Base-by-base conservation (phyloP, 2,329 filamentous ascomycete species). In the Trichoderma cornu-damae region DNA sequence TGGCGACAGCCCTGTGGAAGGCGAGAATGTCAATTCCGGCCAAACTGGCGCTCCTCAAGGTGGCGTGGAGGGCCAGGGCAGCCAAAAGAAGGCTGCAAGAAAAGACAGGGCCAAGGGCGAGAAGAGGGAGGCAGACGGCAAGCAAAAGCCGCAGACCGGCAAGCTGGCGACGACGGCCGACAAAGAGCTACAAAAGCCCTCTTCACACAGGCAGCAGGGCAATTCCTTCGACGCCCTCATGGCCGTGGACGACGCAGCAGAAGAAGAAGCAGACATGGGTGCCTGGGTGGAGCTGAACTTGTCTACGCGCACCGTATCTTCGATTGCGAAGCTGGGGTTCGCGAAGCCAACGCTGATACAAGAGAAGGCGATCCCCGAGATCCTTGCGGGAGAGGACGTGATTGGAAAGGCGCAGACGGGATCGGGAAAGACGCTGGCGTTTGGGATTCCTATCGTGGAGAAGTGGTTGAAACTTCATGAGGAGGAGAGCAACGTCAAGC, bases 371-470 rank as follows among this genome's bases (percentile, higher is more conserved):
- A 96, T 99, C 64, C 92, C 94, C 0, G 82, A 89, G 53, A 89
- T 96, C 44, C 70, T 93, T 18, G 82, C 84, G 5, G 93, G 93
- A 0, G 88, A 89, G 68, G 93, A 99, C 71, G 87, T 97, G 14
- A 88, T 99, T 62, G 94, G 94, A 40, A 99, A 99, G 74, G 94
- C 94, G 2, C 88, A 93, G 9, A 99, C 94, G 0, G 94, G 94
- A 63, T 97, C 94, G 12, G 94, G 94, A 65, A 99, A 99, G 74
- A 99, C 94, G 0, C 77, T 99, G 43, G 93, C 94, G 0, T 99
- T 96, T 71, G 90, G 88, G 1, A 91, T 99, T 61, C 94, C 94
- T 0, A 94, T 99, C 57, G 77, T 97, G 8, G 92, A 99, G 71
- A 80, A 82, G 56, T 96, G 87, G 78, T 73, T 99, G 35, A 80